phyloP scores from a whole-genome alignment of 2,329 filamentous ascomycete genomes.

The Piedraia hortae region DNA sequence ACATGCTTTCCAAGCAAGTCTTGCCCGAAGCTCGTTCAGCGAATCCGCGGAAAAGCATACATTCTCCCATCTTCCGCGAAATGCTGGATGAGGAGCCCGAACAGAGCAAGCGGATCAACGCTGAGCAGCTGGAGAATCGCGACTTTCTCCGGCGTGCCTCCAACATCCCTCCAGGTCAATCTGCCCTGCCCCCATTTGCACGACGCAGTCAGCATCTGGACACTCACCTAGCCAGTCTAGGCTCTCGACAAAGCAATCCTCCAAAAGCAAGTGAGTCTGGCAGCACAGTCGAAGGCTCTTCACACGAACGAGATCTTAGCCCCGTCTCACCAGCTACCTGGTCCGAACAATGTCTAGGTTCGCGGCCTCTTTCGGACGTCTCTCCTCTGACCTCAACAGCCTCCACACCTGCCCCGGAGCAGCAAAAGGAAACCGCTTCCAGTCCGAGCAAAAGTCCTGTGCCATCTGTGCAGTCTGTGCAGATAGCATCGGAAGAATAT shows the following conservation, averaged over 20 bases:
- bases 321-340: constrained; percentile 1
- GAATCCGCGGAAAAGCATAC: constrained; percentile 11
- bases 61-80: constrained; percentile 32
- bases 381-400: neutral
- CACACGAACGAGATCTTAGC: constrained; percentile 1
- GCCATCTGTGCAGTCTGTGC: too few species aligned
- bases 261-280: constrained; percentile 4
- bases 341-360: neutral
- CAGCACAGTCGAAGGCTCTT: neutral
- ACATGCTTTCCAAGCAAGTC: neutral
- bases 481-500: too few species aligned
- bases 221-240: constrained; percentile 6
- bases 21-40: constrained; percentile 1
- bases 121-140: constrained; percentile 21
- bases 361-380: neutral
- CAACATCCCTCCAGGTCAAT: constrained; percentile 8
- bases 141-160: constrained; percentile 17
- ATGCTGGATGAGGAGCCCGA: constrained; percentile 28
- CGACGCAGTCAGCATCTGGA: constrained; percentile 11
- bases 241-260: constrained; percentile 7
- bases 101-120: constrained; percentile 16
- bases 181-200: constrained; percentile 12
- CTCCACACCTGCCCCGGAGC: neutral
- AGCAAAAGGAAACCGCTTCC: too few species aligned
- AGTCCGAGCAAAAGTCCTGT: too few species aligned